Percentiles rank a stretch among this genome's conserved stretches.
Evolutionary conservation across 192 early-diverging fungal genomes (phyloP).

Genomic region (Coemansia sp.): DNA sequence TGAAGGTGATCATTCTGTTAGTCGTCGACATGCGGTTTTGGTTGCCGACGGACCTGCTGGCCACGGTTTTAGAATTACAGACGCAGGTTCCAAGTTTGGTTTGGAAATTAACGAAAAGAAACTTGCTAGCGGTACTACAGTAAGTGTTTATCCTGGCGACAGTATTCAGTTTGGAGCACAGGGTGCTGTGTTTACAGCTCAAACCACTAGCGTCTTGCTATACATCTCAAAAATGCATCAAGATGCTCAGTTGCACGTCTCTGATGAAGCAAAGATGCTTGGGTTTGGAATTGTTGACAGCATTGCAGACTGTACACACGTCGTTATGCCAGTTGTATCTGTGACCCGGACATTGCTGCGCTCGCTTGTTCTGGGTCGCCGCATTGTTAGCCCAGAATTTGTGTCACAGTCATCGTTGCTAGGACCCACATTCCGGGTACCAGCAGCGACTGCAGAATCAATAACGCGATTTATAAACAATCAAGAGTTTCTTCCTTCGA

Average conservation of each 20-base stretch:
- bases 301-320: conserved; percentile 20
- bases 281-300: conserved; percentile 3
- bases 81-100: conserved; percentile 46
- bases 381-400: conserved; percentile 16
- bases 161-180: conserved; percentile 38
- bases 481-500: conserved; percentile 18
- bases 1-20: conserved; percentile 42
- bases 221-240: conserved; percentile 24
- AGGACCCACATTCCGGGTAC: conserved; percentile 1
- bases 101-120: conserved; percentile 27
- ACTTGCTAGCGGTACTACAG: conserved; percentile 9
- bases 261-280: conserved; percentile 3
- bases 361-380: conserved; percentile 21
- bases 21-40: conserved; percentile 24
- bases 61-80: background rate
- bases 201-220: conserved; percentile 6
- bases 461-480: conserved; percentile 13
- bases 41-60: background rate
- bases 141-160: conserved; percentile 13
- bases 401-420: conserved; percentile 9
- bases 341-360: conserved; percentile 31
- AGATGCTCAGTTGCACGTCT: conserved; percentile 3
- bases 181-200: conserved; percentile 26
- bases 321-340: conserved; percentile 26
- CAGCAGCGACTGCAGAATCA: conserved; percentile 3